Evolutionary conservation across 257 asterid genomes (phyloP).

Genomic region (Capsicum baccatum): DNA sequence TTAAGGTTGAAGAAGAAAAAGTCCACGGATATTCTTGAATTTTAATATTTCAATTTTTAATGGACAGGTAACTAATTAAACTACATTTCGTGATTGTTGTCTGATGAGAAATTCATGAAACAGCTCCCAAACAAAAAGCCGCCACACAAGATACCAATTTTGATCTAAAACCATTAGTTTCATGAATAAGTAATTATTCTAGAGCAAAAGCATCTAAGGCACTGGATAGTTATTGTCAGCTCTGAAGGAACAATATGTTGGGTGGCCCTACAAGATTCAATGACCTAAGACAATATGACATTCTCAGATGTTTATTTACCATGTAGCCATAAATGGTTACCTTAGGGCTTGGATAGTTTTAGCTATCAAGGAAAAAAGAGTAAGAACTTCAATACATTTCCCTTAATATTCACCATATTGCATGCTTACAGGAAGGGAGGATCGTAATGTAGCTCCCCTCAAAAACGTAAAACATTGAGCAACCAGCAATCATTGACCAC

Average conservation of each 20-base stretch:
- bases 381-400: not conserved
- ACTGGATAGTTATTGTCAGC: not conserved
- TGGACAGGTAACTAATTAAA: not conserved
- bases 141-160: not conserved
- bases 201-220: constrained; percentile 18
- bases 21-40: not conserved
- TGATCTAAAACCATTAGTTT: not conserved
- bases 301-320: constrained; percentile 16
- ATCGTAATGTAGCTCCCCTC: not conserved
- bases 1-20: constrained; percentile 1
- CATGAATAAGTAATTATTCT: not conserved
- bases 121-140: constrained; percentile 1
- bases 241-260: not conserved
- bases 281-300: not conserved
- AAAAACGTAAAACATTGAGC: not conserved
- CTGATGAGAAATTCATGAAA: not conserved
- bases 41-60: not conserved
- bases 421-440: not conserved
- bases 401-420: constrained; percentile 12
- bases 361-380: not conserved
- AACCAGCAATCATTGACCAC: constrained; percentile 12
- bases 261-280: not conserved
- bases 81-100: not conserved
- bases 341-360: not conserved
- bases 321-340: not conserved